phyloP scores from a whole-genome alignment of 2,329 filamentous ascomycete species.

The Pyricularia grisea region DNA sequence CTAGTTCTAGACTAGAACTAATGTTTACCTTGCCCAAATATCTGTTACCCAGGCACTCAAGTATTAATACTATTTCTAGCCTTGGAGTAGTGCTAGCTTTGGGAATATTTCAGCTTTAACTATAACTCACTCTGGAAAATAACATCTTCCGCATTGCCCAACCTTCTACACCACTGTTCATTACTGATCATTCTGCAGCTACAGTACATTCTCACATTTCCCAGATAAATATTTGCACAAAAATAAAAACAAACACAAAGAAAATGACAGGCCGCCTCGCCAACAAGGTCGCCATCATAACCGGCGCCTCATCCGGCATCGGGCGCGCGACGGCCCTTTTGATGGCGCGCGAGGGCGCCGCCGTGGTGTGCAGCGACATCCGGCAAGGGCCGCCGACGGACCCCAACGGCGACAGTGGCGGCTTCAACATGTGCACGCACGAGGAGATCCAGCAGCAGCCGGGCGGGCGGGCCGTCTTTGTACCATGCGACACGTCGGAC shows the following conservation, averaged over 20 bases:
- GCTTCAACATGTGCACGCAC: not conserved
- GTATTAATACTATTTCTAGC: no score
- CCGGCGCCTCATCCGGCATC: conserved; percentile 45
- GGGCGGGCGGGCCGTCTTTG: conserved; percentile 23
- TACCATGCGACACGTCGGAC: conserved; percentile 30
- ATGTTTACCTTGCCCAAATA: no score
- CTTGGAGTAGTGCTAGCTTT: not conserved
- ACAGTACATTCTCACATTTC: not conserved
- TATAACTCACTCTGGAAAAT: not conserved
- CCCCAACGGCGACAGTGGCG: conserved; percentile 20
- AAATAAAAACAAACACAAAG: not conserved
- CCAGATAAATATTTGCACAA: not conserved
- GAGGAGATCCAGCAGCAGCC: not conserved
- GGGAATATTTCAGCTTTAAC: not conserved
- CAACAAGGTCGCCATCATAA: conserved; percentile 48
- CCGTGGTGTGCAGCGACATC: conserved; percentile 32
- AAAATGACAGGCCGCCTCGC: conserved; percentile 24
- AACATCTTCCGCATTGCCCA: not conserved
- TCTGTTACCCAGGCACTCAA: no score
- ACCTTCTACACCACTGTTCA: no score
- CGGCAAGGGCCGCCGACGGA: conserved; percentile 32
- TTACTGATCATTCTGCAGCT: not conserved
- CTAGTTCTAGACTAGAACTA: no score
- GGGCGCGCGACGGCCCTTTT: conserved; percentile 42
- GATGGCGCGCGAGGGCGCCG: conserved; percentile 13